Evolutionary conservation across 768 basidiomycete species (phyloP).

Genomic region (Mycena kentingensis): DNA sequence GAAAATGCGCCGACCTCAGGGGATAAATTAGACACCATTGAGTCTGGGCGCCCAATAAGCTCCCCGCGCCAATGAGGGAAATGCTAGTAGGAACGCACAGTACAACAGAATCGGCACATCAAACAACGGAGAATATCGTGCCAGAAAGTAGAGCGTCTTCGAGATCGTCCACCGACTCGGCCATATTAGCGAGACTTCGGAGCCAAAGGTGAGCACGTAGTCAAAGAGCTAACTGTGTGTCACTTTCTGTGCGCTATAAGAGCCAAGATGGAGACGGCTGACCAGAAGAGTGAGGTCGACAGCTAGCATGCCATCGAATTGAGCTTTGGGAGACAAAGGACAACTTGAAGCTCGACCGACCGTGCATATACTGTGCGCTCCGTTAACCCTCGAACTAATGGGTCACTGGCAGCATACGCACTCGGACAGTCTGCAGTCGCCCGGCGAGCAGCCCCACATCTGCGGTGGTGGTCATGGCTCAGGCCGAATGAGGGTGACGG

Average conservation of each 20-base stretch:
- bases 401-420: constrained; percentile 3
- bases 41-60: constrained; percentile 7
- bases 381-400: background rate
- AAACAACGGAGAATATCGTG: constrained; percentile 19
- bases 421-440: constrained; percentile 10
- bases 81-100: constrained; percentile 10
- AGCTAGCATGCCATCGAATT: background rate
- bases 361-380: constrained; percentile 15
- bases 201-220: constrained; percentile 13
- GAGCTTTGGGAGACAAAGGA: background rate
- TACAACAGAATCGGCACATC: constrained; percentile 18
- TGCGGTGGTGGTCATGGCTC: background rate
- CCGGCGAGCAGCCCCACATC: constrained; percentile 4
- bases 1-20: background rate
- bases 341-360: background rate
- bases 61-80: background rate
- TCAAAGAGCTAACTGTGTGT: constrained; percentile 11
- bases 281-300: constrained; percentile 15
- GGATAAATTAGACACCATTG: constrained; percentile 6
- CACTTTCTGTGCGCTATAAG: background rate
- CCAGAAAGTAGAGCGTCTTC: constrained; percentile 14
- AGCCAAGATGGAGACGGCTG: too few species aligned
- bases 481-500: constrained; percentile 1
- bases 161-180: constrained; percentile 10
- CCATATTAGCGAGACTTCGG: constrained; percentile 20